Evolutionary conservation across 441 rosid genomes (phyloP).

Genomic region (Eruca vesicaria): DNA sequence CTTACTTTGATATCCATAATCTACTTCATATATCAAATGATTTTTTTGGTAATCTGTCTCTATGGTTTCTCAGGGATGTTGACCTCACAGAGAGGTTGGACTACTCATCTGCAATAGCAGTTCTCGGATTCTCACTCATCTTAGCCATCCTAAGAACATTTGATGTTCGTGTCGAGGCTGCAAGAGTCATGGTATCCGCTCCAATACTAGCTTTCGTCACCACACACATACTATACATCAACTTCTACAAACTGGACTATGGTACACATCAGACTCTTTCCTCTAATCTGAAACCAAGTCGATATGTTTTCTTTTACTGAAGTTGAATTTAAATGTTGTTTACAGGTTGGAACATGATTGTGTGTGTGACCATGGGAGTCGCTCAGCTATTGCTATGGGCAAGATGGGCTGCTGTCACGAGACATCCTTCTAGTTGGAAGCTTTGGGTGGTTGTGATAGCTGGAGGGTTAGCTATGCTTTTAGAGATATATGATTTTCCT

Average conservation of each 20-base stretch:
- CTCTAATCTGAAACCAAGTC: background rate
- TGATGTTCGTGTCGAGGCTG: slow-evolving; percentile 68
- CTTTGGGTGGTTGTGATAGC: slow-evolving; percentile 75
- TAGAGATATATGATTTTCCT: slow-evolving; percentile 90
- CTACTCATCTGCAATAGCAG: slow-evolving; percentile 87
- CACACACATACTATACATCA: slow-evolving; percentile 81
- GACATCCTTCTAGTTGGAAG: slow-evolving; percentile 86
- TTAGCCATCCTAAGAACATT: slow-evolving; percentile 68
- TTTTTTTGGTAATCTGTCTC: slow-evolving; percentile 1
- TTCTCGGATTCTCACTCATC: slow-evolving; percentile 79
- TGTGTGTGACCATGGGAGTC: slow-evolving; percentile 75
- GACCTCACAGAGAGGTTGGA: slow-evolving; percentile 85
- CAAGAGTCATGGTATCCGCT: slow-evolving; percentile 93
- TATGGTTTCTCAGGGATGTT: slow-evolving; percentile 62
- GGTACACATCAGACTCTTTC: slow-evolving; percentile 47
- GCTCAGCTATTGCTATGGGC: slow-evolving; percentile 87
- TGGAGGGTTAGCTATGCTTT: slow-evolving; percentile 85
- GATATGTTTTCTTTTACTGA: background rate
- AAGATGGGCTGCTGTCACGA: slow-evolving; percentile 71
- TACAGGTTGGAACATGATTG: slow-evolving; percentile 95
- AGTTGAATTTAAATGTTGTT: slow-evolving; percentile 5
- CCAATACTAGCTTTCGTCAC: slow-evolving; percentile 82
- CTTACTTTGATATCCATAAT: background rate
- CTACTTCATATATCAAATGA: background rate
- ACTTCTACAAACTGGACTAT: slow-evolving; percentile 73